Base-by-base conservation (phyloP, 1,284 basidiomycete species). In the Pascua sp. region DNA sequence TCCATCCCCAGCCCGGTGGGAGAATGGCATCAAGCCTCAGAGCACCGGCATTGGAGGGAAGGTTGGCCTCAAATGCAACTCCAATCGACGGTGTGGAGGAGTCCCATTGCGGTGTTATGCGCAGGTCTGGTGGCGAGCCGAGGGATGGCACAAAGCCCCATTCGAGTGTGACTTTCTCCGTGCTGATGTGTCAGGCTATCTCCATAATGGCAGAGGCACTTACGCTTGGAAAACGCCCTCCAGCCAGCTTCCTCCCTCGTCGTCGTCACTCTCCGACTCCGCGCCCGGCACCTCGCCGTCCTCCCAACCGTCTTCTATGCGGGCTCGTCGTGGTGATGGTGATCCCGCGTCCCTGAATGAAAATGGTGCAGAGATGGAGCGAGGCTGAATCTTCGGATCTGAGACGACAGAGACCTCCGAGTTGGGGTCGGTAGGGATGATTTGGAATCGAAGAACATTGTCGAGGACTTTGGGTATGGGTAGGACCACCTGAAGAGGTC, bases 201-300 rank as follows among this genome's bases (percentile, higher is more conserved):
- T 32, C 24, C 24, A 32, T 32, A 32, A 7, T 32, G 24, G 7
- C 24, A 32, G 24, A 40, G 41, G 1, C 16, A 59, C 65, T 50
- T 39, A 72, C 72, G 68, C 69, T 43, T 69, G 71, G 50, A 74
- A 76, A 42, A 69, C 51, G 3, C 73, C 73, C 40, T 70, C 67
- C 0, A 76, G 63, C 71, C 69, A 70, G 52, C 61, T 66, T n/a
- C 66, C 65, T 5, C 37, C 41, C 7, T 61, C 63, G 16, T 53
- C 43, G 13, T 56, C 64, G 11, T 61, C 62, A 63, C 12, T 57
- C 53, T 61, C 60, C 12, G 64, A 67, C 0, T 60, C 58, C 13
- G 64, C 61, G 10, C 66, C 62, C 0, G 65, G 47, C 18, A 59
- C 64, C 37, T 72, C 70, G 15, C 66, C 69, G 53, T 70, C 71